Evolutionary conservation across 2,329 filamentous ascomycete genomes (phyloP).

Genomic region (Xylaria digitata): DNA sequence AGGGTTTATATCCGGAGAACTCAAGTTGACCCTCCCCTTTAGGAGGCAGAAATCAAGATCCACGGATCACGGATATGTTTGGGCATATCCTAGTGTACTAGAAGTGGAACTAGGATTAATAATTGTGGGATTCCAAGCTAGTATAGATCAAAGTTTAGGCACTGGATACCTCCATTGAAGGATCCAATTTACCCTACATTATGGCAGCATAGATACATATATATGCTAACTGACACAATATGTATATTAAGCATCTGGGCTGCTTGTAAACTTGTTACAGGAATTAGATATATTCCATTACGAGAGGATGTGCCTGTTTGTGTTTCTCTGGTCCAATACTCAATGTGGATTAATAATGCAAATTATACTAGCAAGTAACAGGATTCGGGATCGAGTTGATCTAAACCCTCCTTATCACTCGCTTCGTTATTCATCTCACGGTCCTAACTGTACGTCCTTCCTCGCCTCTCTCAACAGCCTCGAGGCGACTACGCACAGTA

Average conservation of each 20-base stretch:
- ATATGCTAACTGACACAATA: background rate
- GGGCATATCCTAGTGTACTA: background rate
- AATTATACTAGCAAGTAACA: background rate
- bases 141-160: background rate
- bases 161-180: background rate
- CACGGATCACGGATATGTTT: background rate
- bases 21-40: background rate
- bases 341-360: background rate
- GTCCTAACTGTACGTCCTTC: conserved; percentile 59
- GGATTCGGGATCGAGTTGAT: background rate
- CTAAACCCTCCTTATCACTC: background rate
- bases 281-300: background rate
- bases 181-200: too few relatives aligned
- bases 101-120: background rate
- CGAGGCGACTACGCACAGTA: conserved; percentile 60
- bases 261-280: background rate
- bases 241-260: background rate
- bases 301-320: background rate
- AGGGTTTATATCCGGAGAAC: conserved; percentile 27
- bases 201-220: background rate
- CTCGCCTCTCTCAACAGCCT: conserved; percentile 62
- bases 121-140: background rate
- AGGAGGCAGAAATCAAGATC: background rate
- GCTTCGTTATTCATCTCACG: conserved; percentile 51
- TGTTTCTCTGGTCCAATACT: background rate